Evolutionary conservation across 371 early-diverging fungal genomes (phyloP), one percentile per base, ranked within the genome.

Genomic region (Dichotomocladium elegans): DNA sequence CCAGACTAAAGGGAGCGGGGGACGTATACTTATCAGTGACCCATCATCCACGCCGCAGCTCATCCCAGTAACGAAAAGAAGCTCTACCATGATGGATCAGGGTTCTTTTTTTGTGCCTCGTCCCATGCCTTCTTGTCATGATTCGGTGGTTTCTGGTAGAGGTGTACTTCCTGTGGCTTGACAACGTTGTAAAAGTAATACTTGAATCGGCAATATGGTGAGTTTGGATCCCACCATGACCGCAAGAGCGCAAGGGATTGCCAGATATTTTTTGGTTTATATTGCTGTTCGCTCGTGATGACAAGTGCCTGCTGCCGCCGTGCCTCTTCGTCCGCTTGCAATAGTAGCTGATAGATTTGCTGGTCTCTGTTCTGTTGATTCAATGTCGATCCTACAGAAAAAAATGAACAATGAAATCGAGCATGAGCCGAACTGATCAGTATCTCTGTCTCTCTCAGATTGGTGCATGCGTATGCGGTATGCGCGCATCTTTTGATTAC

Each of bases 151-250:
- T 81, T 83, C 45, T 75, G 82, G 58, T 95, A 95, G 31, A 82
- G 61, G 30, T 77, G 81, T 3, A 86, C 88, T 70, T 94, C 90
- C 9, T 75, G 76, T 1, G 93, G 86, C 56, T 89, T 80, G 0
- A 91, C 93, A 53, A 88, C 75, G 57, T 94, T 95, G 70, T 95
- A 95, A 53, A 95, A 95, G 62, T 91, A 94, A 58, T 91, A 85
- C 59, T 84, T 87, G 68, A 94, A 93, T 26, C 86, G 83, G 56
- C 92, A 94, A 50, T 76, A 64, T 4, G 93, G 88, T 43, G 84
- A 87, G 22, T 75, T 58, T 1, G 91, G 87, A 52, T 93, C 86
- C 93, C 93, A 94, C 57, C 78, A 73, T 25, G 83, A 74, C 57
- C 83, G 82, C 37, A 91, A 70, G n/a, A 76, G 53, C 41, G 82